phyloP scores from a whole-genome alignment of 345 rosid species.

The Linum tenue region DNA sequence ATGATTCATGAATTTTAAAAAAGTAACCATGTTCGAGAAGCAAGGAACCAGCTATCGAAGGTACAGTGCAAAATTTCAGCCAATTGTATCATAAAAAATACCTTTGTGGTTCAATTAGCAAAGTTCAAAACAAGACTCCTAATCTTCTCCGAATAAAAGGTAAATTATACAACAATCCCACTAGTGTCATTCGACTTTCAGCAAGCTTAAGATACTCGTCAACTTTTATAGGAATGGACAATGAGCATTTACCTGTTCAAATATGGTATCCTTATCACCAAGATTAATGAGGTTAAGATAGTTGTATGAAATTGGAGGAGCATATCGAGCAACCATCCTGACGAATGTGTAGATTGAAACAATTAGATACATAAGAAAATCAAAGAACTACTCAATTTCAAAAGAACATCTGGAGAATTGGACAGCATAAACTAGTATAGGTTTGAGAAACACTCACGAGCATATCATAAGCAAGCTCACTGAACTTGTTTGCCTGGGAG shows the following conservation, averaged over 20 bases:
- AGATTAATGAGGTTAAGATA: constrained; percentile 89
- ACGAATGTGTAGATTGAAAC: constrained; percentile 2
- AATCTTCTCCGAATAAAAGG: too few species aligned
- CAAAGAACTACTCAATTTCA: not conserved
- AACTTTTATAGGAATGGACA: not conserved
- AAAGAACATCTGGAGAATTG: too few species aligned
- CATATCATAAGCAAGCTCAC: constrained; percentile 98
- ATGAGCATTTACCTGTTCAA: constrained; percentile 51
- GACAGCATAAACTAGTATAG: not conserved
- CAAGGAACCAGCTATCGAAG: too few species aligned
- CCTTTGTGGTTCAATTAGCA: too few species aligned
- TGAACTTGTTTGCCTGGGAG: constrained; percentile 93
- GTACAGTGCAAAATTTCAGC: too few species aligned
- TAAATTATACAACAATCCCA: too few species aligned
- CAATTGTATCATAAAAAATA: too few species aligned
- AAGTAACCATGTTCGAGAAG: too few species aligned
- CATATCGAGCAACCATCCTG: constrained; percentile 99
- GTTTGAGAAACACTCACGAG: constrained; percentile 59
- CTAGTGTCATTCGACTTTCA: too few species aligned
- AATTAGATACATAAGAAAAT: not conserved
- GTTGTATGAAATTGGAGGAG: constrained; percentile 93
- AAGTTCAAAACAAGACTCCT: too few species aligned
- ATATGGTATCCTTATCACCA: constrained; percentile 46
- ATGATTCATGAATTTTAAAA: too few species aligned
- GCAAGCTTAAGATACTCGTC: not conserved